A percentile compares a stretch with the other conserved stretches of the same genome.
Evolutionary conservation across 1,139 yeast genomes (phyloP).

Genomic region (Fermentozyma sake): DNA sequence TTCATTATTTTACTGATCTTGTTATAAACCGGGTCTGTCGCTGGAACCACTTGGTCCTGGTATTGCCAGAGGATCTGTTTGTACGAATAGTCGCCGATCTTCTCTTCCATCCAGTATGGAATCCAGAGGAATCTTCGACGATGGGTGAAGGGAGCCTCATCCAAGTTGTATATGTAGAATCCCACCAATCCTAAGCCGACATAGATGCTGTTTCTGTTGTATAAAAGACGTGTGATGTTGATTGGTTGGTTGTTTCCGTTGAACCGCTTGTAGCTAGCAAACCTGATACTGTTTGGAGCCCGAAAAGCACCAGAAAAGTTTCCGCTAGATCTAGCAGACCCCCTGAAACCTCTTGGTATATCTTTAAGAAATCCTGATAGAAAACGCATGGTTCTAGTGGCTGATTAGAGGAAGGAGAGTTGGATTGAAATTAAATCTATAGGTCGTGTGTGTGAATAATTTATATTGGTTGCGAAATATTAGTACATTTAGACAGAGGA

Average conservation of each 20-base stretch:
- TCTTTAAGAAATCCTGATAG: too few relatives aligned
- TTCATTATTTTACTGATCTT: slow-evolving; percentile 59
- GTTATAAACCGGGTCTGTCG: slow-evolving; percentile 49
- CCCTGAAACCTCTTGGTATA: too few relatives aligned
- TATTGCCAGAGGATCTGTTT: slow-evolving; percentile 52
- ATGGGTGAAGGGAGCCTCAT: slow-evolving; percentile 80
- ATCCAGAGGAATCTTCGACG: slow-evolving; percentile 72
- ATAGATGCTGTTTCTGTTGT: slow-evolving; percentile 9
- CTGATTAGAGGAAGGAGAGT: too few relatives aligned
- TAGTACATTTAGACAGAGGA: too few relatives aligned
- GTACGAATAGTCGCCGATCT: slow-evolving; percentile 69
- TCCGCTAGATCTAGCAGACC: too few relatives aligned
- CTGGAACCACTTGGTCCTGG: slow-evolving; percentile 44
- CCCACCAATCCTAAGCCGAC: slow-evolving; percentile 16
- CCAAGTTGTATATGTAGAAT: slow-evolving; percentile 61
- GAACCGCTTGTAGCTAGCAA: slow-evolving; percentile 12
- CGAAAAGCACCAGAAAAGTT: too few relatives aligned
- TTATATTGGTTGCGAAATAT: too few relatives aligned
- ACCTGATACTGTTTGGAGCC: too few relatives aligned
- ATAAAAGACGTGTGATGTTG: slow-evolving; percentile 4
- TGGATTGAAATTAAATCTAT: too few relatives aligned
- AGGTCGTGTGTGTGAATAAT: too few relatives aligned
- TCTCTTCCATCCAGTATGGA: slow-evolving; percentile 60
- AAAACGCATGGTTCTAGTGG: too few relatives aligned
- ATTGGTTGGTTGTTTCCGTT: slow-evolving; percentile 4